Percentiles rank a stretch among this genome's conserved stretches.
These are phyloP conservation scores for Diaporthe humulicola DNA, from an alignment of 2,329 filamentous ascomycete species.

Conservation along the genomic window DNA sequence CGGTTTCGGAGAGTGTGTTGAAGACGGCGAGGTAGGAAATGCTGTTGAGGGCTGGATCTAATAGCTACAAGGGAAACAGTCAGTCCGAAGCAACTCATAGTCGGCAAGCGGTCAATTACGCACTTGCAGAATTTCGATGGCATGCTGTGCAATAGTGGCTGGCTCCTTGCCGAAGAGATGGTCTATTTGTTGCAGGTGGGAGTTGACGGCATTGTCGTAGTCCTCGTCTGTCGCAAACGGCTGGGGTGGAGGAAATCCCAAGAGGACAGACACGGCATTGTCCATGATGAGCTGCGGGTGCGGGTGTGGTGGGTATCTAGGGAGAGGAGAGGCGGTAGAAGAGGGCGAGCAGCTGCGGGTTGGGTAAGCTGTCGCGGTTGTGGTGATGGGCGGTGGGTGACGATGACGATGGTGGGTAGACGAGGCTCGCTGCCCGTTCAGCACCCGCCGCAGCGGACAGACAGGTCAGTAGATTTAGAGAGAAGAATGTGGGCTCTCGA, in stretches of 20 bases:
- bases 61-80: constrained; percentile 49
- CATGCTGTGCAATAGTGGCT: constrained; percentile 50
- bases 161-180: constrained; percentile 53
- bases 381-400: background rate
- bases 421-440: constrained; percentile 16
- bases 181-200: constrained; percentile 55
- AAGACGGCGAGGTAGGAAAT: constrained; percentile 66
- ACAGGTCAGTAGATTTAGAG: background rate
- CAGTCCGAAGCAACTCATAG: background rate
- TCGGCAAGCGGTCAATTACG: constrained; percentile 18
- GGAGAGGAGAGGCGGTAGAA: background rate
- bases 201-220: constrained; percentile 56
- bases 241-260: constrained; percentile 56
- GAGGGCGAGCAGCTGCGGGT: background rate
- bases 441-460: constrained; percentile 29
- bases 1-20: constrained; percentile 53
- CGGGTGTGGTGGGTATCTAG: background rate
- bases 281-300: constrained; percentile 50
- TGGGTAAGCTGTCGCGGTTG: background rate
- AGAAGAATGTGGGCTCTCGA: background rate
- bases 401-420: background rate
- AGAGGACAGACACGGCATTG: constrained; percentile 52
- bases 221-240: constrained; percentile 47
- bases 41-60: constrained; percentile 64
- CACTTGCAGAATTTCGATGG: constrained; percentile 58